phyloP scores from a whole-genome alignment of 495 filamentous ascomycete genomes.

The Xylaria longipes region DNA sequence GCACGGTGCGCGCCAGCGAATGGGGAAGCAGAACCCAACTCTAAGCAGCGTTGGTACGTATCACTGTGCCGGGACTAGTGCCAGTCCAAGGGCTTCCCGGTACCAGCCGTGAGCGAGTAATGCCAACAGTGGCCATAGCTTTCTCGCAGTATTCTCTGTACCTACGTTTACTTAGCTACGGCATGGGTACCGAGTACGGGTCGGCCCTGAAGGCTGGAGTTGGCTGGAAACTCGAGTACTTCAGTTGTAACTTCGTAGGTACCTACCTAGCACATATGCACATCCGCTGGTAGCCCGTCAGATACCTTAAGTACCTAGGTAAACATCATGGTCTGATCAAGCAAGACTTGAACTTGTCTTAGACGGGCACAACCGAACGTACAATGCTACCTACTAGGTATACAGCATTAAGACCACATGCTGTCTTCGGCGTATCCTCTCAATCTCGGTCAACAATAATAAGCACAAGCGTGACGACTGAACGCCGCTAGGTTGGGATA shows the following conservation, averaged over 20 bases:
- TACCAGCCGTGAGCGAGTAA: neutral
- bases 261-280: neutral
- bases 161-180: neutral
- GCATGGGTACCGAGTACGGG: neutral
- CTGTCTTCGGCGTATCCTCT: constrained; percentile 9
- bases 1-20: neutral
- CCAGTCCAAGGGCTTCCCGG: constrained; percentile 14
- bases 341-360: neutral
- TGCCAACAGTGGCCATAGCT: constrained; percentile 5
- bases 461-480: neutral
- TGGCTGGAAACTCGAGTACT: neutral
- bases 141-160: neutral
- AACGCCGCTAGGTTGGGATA: neutral
- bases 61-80: constrained; percentile 18
- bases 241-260: too few species aligned
- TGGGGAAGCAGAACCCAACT: constrained; percentile 23
- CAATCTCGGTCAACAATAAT: constrained; percentile 5
- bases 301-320: too few species aligned
- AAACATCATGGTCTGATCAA: constrained; percentile 9
- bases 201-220: neutral
- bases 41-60: constrained; percentile 17
- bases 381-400: constrained; percentile 8
- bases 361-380: neutral
- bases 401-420: constrained; percentile 5
- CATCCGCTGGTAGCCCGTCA: neutral